Evolutionary conservation across 73 alveolate genomes (phyloP).

Genomic region (Breviolum minutum): DNA sequence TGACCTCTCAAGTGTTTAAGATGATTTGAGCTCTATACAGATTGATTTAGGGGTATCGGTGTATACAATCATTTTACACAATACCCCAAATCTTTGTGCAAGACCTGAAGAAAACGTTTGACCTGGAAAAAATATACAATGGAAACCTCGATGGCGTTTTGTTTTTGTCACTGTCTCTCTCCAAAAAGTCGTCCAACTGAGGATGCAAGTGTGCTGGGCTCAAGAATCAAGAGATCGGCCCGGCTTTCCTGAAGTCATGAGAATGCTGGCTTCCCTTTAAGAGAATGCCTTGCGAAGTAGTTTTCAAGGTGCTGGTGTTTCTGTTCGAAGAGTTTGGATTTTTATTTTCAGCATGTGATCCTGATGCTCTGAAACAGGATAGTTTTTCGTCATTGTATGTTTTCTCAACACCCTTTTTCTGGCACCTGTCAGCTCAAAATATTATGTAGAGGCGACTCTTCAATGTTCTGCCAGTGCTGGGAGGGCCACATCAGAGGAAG

Average conservation of each 20-base stretch:
- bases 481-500: not conserved
- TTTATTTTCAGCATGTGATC: not conserved
- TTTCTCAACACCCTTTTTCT: not conserved
- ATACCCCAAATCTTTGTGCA: too few relatives aligned
- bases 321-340: too few relatives aligned
- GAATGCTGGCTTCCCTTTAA: slow-evolving; percentile 56
- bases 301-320: too few relatives aligned
- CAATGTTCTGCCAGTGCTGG: not conserved
- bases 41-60: too few relatives aligned
- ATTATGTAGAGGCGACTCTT: too few relatives aligned
- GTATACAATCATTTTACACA: too few relatives aligned
- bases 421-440: not conserved
- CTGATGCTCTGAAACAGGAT: too few relatives aligned
- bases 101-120: too few relatives aligned
- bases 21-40: too few relatives aligned
- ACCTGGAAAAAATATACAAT: not conserved
- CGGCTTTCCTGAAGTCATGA: slow-evolving; percentile 43
- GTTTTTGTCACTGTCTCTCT: not conserved
- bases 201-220: slow-evolving; percentile 87
- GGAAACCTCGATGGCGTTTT: not conserved
- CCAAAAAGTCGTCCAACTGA: too few relatives aligned
- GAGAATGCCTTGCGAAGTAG: not conserved
- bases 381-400: too few relatives aligned
- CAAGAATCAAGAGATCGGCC: slow-evolving; percentile 79
- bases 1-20: too few relatives aligned